Conservation (phyloP, 306 rosid genomes). For the Mimosa pudica region DNA sequence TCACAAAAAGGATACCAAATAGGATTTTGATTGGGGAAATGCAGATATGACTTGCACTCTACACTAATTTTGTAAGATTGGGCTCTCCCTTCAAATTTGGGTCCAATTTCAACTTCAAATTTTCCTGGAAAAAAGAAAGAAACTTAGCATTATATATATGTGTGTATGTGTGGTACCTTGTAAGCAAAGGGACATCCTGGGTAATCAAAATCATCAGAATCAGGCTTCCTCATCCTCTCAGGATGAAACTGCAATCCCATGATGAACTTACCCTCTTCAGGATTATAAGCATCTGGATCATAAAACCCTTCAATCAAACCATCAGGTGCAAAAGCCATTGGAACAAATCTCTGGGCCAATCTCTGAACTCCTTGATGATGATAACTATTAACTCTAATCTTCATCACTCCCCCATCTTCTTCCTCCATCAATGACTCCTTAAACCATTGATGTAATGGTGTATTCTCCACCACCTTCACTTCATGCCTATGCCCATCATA, state of each 20-base stretch:
- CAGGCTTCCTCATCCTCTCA: constrained; percentile 72
- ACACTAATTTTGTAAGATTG: too few species aligned
- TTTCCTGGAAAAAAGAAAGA: background rate
- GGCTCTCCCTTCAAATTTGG: too few species aligned
- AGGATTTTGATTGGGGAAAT: too few species aligned
- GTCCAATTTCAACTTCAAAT: background rate
- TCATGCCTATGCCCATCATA: constrained; percentile 90
- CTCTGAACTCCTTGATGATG: constrained; percentile 94
- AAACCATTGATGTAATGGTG: constrained; percentile 84
- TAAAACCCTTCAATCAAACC: constrained; percentile 88
- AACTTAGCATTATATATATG: background rate
- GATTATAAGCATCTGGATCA: constrained; percentile 87
- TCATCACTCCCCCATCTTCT: constrained; percentile 32
- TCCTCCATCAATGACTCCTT: constrained; percentile 53
- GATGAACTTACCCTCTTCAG: constrained; percentile 87
- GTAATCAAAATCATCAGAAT: constrained; percentile 84
- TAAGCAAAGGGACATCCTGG: constrained; percentile 88
- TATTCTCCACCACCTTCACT: constrained; percentile 62
- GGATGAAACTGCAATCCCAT: constrained; percentile 98
- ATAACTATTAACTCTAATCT: constrained; percentile 82
- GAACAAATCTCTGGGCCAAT: constrained; percentile 77
- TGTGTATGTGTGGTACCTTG: constrained; percentile 46
- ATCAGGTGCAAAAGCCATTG: constrained; percentile 86
- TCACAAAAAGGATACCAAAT: too few species aligned
- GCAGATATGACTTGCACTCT: too few species aligned